Percentiles rank a stretch among this genome's conserved stretches.
Evolutionary conservation across 2,329 filamentous ascomycete species (phyloP).

Genomic region (Gliomastix tumulicola): DNA sequence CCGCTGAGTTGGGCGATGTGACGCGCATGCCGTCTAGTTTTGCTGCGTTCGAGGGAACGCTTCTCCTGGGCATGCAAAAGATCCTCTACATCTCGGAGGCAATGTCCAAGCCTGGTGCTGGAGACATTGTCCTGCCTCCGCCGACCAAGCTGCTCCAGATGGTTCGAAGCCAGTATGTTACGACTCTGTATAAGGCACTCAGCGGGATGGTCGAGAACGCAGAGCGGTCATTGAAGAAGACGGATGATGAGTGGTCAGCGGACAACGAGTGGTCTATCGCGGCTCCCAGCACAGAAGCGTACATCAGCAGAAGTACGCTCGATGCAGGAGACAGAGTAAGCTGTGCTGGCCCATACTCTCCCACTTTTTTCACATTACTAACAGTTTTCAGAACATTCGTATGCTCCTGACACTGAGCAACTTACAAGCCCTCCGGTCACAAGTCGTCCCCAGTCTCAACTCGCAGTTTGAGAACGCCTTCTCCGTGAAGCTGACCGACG

Average conservation of each 20-base stretch:
- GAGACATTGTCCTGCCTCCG: conserved; percentile 77
- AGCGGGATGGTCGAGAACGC: conserved; percentile 97
- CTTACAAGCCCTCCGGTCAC: conserved; percentile 71
- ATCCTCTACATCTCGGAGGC: conserved; percentile 90
- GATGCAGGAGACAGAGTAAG: conserved; percentile 51
- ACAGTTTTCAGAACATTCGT: conserved; percentile 64
- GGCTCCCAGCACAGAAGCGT: conserved; percentile 21
- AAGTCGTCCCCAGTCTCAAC: conserved; percentile 83
- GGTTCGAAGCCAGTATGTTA: conserved; percentile 87
- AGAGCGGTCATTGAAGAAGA: conserved; percentile 62
- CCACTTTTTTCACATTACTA: conserved; percentile 7
- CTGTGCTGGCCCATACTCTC: conserved; percentile 16
- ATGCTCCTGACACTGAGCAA: conserved; percentile 94
- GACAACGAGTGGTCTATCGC: conserved; percentile 34
- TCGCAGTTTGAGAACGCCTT: conserved; percentile 91
- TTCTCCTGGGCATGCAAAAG: conserved; percentile 86
- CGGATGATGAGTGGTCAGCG: conserved; percentile 55
- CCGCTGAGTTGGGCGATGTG: conserved; percentile 73
- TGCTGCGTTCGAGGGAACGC: conserved; percentile 72
- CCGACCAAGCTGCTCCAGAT: conserved; percentile 82
- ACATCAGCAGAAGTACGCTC: conserved; percentile 37
- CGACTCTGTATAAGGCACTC: conserved; percentile 86
- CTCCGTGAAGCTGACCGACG: conserved; percentile 88
- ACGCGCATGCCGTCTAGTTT: conserved; percentile 89
- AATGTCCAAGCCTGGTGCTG: conserved; percentile 63